Percentiles rank a stretch among this genome's conserved stretches.
Evolutionary conservation across 1,284 basidiomycete genomes (phyloP).

Genomic region (Stygiomarasmius scandens): DNA sequence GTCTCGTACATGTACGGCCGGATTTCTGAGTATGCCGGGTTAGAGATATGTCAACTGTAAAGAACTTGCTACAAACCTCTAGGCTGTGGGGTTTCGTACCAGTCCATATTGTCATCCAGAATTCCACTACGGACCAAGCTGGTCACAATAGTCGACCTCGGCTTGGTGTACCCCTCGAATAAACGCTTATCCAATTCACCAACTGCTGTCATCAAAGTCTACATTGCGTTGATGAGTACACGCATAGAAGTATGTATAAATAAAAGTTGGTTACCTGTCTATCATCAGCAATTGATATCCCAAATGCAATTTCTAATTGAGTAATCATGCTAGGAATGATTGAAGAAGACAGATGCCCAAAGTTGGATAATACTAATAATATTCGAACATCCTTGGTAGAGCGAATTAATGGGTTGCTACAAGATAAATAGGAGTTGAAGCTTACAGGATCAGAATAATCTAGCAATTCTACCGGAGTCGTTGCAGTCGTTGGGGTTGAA

Average conservation of each 20-base stretch:
- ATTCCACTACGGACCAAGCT: slow-evolving; percentile 80
- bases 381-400: slow-evolving; percentile 78
- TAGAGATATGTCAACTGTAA: background rate
- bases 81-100: slow-evolving; percentile 89
- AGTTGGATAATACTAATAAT: slow-evolving; percentile 89
- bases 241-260: background rate
- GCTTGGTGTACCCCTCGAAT: slow-evolving; percentile 85
- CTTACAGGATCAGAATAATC: slow-evolving; percentile 67
- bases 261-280: slow-evolving; percentile 47
- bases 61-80: slow-evolving; percentile 56
- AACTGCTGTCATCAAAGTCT: slow-evolving; percentile 80
- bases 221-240: slow-evolving; percentile 13
- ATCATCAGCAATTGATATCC: slow-evolving; percentile 77
- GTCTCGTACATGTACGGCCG: slow-evolving; percentile 93
- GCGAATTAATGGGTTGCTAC: background rate
- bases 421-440: slow-evolving; percentile 14
- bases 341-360: slow-evolving; percentile 72
- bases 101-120: slow-evolving; percentile 80
- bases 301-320: slow-evolving; percentile 81
- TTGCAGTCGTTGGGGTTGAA: slow-evolving; percentile 31
- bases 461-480: slow-evolving; percentile 55
- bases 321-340: slow-evolving; percentile 81
- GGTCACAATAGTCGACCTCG: slow-evolving; percentile 72
- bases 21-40: slow-evolving; percentile 65
- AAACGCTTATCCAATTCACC: slow-evolving; percentile 85